phyloP scores from a whole-genome alignment of 2,329 filamentous ascomycete species.

The Penicillium brasilianum region DNA sequence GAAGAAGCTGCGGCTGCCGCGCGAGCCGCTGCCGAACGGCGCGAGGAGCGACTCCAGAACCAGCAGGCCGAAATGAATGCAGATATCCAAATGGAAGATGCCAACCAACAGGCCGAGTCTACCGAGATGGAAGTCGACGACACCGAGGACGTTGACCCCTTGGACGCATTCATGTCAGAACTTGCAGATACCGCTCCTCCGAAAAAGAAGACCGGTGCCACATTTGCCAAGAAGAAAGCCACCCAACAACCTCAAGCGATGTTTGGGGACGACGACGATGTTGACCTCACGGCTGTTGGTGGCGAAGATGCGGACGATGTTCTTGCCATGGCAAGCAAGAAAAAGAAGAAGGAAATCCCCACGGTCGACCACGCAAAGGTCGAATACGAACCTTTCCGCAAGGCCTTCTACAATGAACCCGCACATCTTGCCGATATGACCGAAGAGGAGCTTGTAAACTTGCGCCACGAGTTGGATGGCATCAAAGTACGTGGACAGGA shows the following conservation, averaged over 20 bases:
- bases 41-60: slow-evolving; percentile 68
- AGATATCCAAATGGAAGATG: slow-evolving; percentile 54
- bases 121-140: slow-evolving; percentile 48
- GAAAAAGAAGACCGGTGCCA: slow-evolving; percentile 45
- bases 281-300: slow-evolving; percentile 64
- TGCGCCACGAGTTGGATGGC: slow-evolving; percentile 87
- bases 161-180: slow-evolving; percentile 96
- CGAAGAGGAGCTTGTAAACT: slow-evolving; percentile 78
- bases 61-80: slow-evolving; percentile 49
- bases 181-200: slow-evolving; percentile 58
- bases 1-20: slow-evolving; percentile 87
- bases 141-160: slow-evolving; percentile 75
- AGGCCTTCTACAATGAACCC: slow-evolving; percentile 94
- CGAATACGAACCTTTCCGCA: slow-evolving; percentile 82
- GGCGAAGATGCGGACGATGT: slow-evolving; percentile 68
- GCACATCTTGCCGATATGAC: slow-evolving; percentile 81
- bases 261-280: slow-evolving; percentile 83
- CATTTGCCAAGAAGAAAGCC: slow-evolving; percentile 54
- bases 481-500: slow-evolving; percentile 92
- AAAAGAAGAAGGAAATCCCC: slow-evolving; percentile 96
- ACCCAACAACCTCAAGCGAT: slow-evolving; percentile 78
- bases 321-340: slow-evolving; percentile 65
- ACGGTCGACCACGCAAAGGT: slow-evolving; percentile 84
- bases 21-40: slow-evolving; percentile 81
- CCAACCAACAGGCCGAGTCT: slow-evolving; percentile 37